A percentile compares a stretch with the other conserved stretches of the same genome.
Conservation (phyloP, 192 early-diverging fungal species). For the Radiomyces spectabilis region DNA sequence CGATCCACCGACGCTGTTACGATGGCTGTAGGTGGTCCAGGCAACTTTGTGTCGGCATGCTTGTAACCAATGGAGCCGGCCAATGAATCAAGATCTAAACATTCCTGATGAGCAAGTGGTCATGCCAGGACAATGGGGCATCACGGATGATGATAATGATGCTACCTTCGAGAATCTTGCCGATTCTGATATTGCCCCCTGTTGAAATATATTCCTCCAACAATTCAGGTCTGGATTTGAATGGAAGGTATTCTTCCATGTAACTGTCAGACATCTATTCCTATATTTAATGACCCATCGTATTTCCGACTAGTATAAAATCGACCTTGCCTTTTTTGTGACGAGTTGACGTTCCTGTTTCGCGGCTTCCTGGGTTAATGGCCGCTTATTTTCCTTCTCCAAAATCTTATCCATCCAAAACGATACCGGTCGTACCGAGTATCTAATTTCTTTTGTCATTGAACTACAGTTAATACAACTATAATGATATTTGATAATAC, state of each 20-base stretch:
- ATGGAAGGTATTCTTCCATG: constrained; percentile 69
- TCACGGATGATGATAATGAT: not conserved
- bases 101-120: not conserved
- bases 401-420: constrained; percentile 38
- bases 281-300: too few relatives aligned
- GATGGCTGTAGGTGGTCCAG: constrained; percentile 51
- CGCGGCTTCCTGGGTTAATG: not conserved
- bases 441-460: too few relatives aligned
- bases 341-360: constrained; percentile 1
- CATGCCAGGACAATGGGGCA: not conserved
- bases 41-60: constrained; percentile 41
- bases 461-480: too few relatives aligned
- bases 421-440: constrained; percentile 25
- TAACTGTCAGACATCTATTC: constrained; percentile 69
- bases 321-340: constrained; percentile 16
- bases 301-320: too few relatives aligned
- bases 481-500: too few relatives aligned
- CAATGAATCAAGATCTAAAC: constrained; percentile 63
- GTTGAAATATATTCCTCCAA: constrained; percentile 77
- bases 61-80: constrained; percentile 77
- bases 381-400: constrained; percentile 10
- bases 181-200: constrained; percentile 67
- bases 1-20: constrained; percentile 87
- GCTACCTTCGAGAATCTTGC: constrained; percentile 73
- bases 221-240: constrained; percentile 64